Base-by-base conservation (phyloP, 1,139 yeast genomes). In the Casaregolazyma lundiana region DNA sequence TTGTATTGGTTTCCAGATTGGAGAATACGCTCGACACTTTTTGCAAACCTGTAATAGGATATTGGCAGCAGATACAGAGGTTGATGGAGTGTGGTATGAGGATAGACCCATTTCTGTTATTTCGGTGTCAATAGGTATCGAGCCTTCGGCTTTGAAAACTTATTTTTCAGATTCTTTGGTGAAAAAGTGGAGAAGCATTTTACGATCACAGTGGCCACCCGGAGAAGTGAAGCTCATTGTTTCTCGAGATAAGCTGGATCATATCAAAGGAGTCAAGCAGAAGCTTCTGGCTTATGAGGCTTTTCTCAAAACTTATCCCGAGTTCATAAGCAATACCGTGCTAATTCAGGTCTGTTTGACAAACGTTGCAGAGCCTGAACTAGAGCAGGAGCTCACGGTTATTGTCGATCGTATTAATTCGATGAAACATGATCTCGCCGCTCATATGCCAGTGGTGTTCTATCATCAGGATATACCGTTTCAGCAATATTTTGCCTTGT, bases 11-110 rank as follows among this genome's bases (percentile, higher is more conserved):
- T 90, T 92, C 70, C 98, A 92, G 65, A 89, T 94, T 8, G 81
- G 82, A 29, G 98, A 92, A 63, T 92, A 90, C 57, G 94, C 90
- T 19, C 80, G 96, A 58, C 98, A 92, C 66, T 94, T 94, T 65
- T 69, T 85, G 51, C 97, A 90, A 66, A 89, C 97, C 3, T 84
- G 96, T 58, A 87, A 85, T 55, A 73, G 96, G 49, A 70, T 94
- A 41, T 68, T 94, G 42, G 77, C 89, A 52, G 89, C 95, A 0
- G 97, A 92, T 66, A 79, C 86, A 9, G 80, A 80, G 43, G 81
- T 80, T n/a, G 74, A 73, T 48, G 94, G 92, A n/a, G 69, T 90
- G 9, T 75, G 80, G 47, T 82, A 77, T 56, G 78, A 81, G 21
- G 88, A 87, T 9, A 75, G 78, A 48, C 77, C 82, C 37, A 79